A percentile compares a stretch with the other conserved stretches of the same genome.
phyloP scores from a whole-genome alignment of 805 yeast genomes.

The Candida saitoana region DNA sequence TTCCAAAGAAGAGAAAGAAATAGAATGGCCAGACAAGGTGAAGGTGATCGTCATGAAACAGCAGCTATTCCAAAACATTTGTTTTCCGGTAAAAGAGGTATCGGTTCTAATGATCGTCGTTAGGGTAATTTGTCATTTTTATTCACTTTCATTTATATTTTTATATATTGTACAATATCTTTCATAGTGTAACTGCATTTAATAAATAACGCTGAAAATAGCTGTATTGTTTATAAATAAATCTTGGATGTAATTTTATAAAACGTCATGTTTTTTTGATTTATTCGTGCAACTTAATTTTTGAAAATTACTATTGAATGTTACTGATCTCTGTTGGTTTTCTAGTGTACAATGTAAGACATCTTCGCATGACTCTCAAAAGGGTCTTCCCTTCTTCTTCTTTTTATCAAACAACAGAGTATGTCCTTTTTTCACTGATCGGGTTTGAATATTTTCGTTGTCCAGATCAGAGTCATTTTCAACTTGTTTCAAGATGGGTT shows the following conservation, averaged over 20 bases:
- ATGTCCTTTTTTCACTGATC: conserved; percentile 17
- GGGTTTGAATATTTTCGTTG: conserved; percentile 8
- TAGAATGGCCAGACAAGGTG: conserved; percentile 89
- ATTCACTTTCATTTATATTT: conserved; percentile 2
- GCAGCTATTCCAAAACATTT: conserved; percentile 89
- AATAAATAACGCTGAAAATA: conserved; percentile 4
- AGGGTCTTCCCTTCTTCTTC: conserved; percentile 14
- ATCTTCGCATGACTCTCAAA: conserved; percentile 2
- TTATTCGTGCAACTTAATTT: too few species aligned
- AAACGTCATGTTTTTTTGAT: too few species aligned
- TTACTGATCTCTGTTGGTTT: too few species aligned
- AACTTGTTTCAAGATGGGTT: conserved; percentile 3
- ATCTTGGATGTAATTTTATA: too few species aligned
- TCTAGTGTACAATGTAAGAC: too few species aligned
- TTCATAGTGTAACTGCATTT: conserved; percentile 5
- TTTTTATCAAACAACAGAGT: conserved; percentile 11
- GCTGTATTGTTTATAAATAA: too few species aligned
- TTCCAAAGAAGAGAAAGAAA: conserved; percentile 91
- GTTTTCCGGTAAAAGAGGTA: conserved; percentile 95
- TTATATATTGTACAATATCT: conserved; percentile 6
- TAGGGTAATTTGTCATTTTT: conserved; percentile 23
- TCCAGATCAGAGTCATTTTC: conserved; percentile 13
- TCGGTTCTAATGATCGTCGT: conserved; percentile 89
- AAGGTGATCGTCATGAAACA: conserved; percentile 87
- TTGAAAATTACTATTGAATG: too few species aligned